Evolutionary conservation across 1,139 yeast species (phyloP).

Genomic region (Geotrichum phurueaensis): DNA sequence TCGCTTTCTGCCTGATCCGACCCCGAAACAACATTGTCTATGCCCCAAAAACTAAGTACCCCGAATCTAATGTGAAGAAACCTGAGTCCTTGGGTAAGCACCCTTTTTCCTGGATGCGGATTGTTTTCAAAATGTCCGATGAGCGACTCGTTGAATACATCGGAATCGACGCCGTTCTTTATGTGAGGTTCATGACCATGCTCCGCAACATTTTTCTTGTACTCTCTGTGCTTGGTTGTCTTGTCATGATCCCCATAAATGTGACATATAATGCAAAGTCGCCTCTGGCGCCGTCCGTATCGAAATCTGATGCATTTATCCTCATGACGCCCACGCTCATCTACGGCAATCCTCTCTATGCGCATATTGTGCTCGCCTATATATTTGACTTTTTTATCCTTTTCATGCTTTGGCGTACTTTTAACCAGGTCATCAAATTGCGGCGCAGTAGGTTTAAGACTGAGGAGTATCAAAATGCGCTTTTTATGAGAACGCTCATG

Average conservation of each 20-base stretch:
- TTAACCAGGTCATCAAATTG: slow-evolving; percentile 28
- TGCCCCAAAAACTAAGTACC: slow-evolving; percentile 31
- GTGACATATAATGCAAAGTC: slow-evolving; percentile 32
- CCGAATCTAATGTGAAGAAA: slow-evolving; percentile 19
- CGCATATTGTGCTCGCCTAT: slow-evolving; percentile 37
- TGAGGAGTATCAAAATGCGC: slow-evolving; percentile 29
- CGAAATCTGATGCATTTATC: slow-evolving; percentile 34
- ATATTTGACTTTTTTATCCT: slow-evolving; percentile 29
- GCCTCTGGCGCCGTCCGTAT: slow-evolving; percentile 22
- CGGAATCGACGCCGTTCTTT: slow-evolving; percentile 39
- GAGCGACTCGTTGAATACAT: slow-evolving; percentile 29
- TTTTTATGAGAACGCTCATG: slow-evolving; percentile 35
- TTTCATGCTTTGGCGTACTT: slow-evolving; percentile 32
- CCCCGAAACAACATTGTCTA: slow-evolving; percentile 36
- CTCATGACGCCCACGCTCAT: slow-evolving; percentile 37
- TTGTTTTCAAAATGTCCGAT: slow-evolving; percentile 27
- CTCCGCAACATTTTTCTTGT: slow-evolving; percentile 33
- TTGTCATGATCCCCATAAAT: slow-evolving; percentile 38
- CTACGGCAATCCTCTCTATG: slow-evolving; percentile 31
- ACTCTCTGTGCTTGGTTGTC: slow-evolving; percentile 34
- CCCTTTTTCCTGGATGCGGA: slow-evolving; percentile 31
- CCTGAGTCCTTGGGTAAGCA: slow-evolving; percentile 27
- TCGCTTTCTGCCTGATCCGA: slow-evolving; percentile 33
- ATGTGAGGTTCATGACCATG: slow-evolving; percentile 34
- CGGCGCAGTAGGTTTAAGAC: slow-evolving; percentile 29